Base-by-base conservation (phyloP, 2,329 filamentous ascomycete species). In the Neopestalotiopsis sp. region DNA sequence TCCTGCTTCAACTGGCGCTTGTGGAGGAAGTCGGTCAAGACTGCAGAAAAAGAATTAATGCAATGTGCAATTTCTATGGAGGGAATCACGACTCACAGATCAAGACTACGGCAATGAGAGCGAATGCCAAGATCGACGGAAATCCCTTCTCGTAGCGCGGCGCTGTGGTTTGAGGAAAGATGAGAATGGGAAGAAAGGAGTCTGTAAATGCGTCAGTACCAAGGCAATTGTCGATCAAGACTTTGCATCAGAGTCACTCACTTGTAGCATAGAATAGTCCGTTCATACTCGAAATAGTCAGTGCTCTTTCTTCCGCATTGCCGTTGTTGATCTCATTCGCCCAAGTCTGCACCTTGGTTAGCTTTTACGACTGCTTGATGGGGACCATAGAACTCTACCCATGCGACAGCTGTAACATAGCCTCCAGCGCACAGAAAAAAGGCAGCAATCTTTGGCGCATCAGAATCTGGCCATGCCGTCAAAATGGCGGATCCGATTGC, bases 221-320 rank as follows among this genome's bases (percentile, higher is more conserved):
- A 63, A 12, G 12, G 3, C n/a, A 4, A 20, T 49, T 14, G 24
- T 24, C 6, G 7, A n/a, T 3, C 7, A 32, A 49, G 12, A 1
- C 7, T 10, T 17, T 17, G 13, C 40, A 34, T 2, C 13, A 4
- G 30, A 13, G 6, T 10, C 20, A 4, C 62, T 56, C 24, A 67
- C 40, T 74, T 20, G 75, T 71, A 6, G 75, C 78, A 57, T 79
- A 79, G 56, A 77, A 75, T 10, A 79, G 66, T 9, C 75, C 75
- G 59, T 79, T 79, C 77, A 79, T 79, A 66, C 73, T 76, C 38
- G 74, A 75, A 34, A 78, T 75, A 2, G 78, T 74, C 14, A 80
- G 65, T 10, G 78, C 78, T 14, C 78, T 69, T 64, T 79, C 77
- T 65, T 79, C 77, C 1, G 75, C 77, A 60, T 79, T 73, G 2